Evolutionary conservation across 2,329 filamentous ascomycete species (phyloP), one percentile per base, ranked within the genome.

Genomic region (Emergomyces orientalis): DNA sequence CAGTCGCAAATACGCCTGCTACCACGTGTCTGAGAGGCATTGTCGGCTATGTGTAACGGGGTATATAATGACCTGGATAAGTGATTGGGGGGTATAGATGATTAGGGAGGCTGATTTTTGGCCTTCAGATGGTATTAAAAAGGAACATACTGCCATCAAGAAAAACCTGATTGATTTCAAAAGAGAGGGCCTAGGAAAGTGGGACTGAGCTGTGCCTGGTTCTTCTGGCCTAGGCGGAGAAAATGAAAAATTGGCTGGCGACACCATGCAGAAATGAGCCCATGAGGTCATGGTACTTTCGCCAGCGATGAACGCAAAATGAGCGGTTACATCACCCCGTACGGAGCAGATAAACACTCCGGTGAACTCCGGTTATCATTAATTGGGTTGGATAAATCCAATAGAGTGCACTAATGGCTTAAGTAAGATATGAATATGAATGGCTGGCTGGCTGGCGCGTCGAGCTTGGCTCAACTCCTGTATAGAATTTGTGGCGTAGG

Each of bases 281-380:
- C 9, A 57, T 39, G 19, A 57, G 13, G 32, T 3, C 54, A 37
- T 41, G 2, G 32, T 25, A 19, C 22, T 37, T 27, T 54, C 13
- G 5, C 2, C 19, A 57, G 17, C n/a, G 32, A 57, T 57, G 54
- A 57, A 57, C 54, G 54, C 54, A 57, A 41, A 39, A 57, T 57
- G 54, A 57, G 49, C 30, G 22, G 22, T 11, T 25, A 25, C 17
- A 47, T 6, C 43, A 2, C 17, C 43, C n/a, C n/a, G n/a, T 3
- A 14, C 2, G 30, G 49, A 11, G 49, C 1, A 9, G 3, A 45
- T 13, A 27, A 2, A 30, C 49, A 52, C 22, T 52, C 13, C 49
- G 11, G 49, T 7, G 30, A 52, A 17, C 30, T 32, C 49, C 25
- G 49, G 25, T 6, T n/a, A 47, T 22, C 22, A 47, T 17, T 19